Conservation (phyloP, 2,329 filamentous ascomycete genomes). For the Coniochaeta pulveracea region DNA sequence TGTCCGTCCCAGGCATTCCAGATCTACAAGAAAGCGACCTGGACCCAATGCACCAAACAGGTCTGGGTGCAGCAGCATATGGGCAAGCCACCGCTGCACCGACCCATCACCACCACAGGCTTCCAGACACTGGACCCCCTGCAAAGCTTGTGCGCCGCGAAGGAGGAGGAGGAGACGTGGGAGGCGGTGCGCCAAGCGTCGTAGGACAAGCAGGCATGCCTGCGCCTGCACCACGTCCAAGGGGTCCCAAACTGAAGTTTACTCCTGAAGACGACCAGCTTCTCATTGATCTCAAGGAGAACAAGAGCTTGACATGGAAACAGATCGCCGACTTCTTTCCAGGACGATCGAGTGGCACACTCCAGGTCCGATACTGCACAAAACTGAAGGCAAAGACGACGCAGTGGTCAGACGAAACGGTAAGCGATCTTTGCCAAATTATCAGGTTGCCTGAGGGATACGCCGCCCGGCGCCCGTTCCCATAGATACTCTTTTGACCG, state of each 20-base stretch:
- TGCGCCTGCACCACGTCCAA: slow-evolving; percentile 64
- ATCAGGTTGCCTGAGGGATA: too few species aligned
- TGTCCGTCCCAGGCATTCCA: slow-evolving; percentile 36
- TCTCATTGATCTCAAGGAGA: slow-evolving; percentile 83
- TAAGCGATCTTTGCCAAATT: too few species aligned
- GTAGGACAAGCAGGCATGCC: slow-evolving; percentile 86
- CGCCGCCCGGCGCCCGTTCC: neutral
- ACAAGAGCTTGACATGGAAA: slow-evolving; percentile 92
- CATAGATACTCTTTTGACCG: neutral
- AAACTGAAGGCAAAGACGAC: slow-evolving; percentile 91
- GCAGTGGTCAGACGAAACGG: slow-evolving; percentile 88
- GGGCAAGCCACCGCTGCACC: slow-evolving; percentile 35
- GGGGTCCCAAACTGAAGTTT: slow-evolving; percentile 87
- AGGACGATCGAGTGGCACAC: slow-evolving; percentile 75
- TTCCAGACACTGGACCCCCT: slow-evolving; percentile 62
- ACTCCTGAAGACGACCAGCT: slow-evolving; percentile 84
- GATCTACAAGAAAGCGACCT: slow-evolving; percentile 44
- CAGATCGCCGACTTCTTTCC: slow-evolving; percentile 96
- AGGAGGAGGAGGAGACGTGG: slow-evolving; percentile 25
- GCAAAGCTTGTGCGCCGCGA: slow-evolving; percentile 56
- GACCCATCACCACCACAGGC: slow-evolving; percentile 70
- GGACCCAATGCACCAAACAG: slow-evolving; percentile 40
- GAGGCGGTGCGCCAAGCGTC: slow-evolving; percentile 63
- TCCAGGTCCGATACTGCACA: slow-evolving; percentile 91
- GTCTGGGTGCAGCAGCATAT: slow-evolving; percentile 41